Base-by-base conservation (phyloP, 2,329 filamentous ascomycete species). In the Ophiosphaerella korrae region DNA sequence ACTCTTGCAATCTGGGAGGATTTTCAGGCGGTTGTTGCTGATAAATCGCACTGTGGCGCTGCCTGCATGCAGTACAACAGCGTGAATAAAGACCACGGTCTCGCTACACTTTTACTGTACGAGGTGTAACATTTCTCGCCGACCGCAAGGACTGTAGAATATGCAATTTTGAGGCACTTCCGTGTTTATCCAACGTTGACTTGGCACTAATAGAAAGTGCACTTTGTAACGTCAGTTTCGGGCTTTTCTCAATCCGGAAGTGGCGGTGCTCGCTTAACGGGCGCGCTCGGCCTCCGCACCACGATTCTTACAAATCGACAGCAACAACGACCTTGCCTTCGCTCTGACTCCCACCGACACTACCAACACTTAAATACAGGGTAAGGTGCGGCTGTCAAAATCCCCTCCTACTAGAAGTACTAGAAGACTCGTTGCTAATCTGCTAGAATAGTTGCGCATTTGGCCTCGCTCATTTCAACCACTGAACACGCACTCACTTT, bases 401-500 rank as follows among this genome's bases (percentile, higher is more conserved):
- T 24, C 39, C 8, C 14, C 29, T 23, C n/a, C 13, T 33, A 14
- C 42, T 38, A n/a, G 24, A 13, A 51, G 26, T 33, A 14, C 42
- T 38, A n/a, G 24, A 13, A 51, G 26, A 18, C 38, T 37, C 42
- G 36, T 26, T 32, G 26, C 49, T 48, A 35, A 41, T 26, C 16
- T 23, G 12, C 35, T 35, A 18, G 18, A 40, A 11, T 31, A 52
- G 43, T 52, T 43, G 38, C 42, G 48, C 49, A 21, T 26, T 44
- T 35, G 41, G 14, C 47, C 31, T 34, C 41, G 23, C 41, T 33
- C 42, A 35, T 9, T 35, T 36, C 52, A 44, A 38, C 43, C 31
- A 33, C 53, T 47, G 55, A 55, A 62, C 52, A 33, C 44, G 38
- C 62, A 72, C 74, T 78, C 75, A 79, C 44, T 43, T 77, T 77